Base-by-base conservation (phyloP, 164 flowering plant species). In the Litsea cubeba region DNA sequence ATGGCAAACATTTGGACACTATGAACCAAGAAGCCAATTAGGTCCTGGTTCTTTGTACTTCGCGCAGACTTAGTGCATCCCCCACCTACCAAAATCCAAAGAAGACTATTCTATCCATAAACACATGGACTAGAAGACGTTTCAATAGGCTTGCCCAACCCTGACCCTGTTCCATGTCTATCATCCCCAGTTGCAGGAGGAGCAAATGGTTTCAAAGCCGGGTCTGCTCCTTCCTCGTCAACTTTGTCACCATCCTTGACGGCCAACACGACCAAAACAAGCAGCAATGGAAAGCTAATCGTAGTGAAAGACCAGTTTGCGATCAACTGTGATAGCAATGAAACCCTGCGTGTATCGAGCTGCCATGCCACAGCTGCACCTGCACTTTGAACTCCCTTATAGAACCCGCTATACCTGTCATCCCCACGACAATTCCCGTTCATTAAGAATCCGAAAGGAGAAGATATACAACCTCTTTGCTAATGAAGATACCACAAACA, bases 351-450 rank as follows among this genome's bases (percentile, higher is more conserved):
- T 49, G 82, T 57, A 68, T 91, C 97, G 8, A 90, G 75, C 83
- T 93, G 98, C 97, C 97, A 93, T 14, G 98, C 94, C 54, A 90
- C 97, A 12, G 97, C 98, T 2, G 84, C 97, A 46, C 98, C 97
- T 40, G 97, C 97, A 75, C 97, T 94, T 80, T 94, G 98, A 73
- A 93, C 85, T 72, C 98, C 98, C 79, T 91, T 95, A 71, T 92
- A 95, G 80, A 93, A 93, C 35, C 98, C 98, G 65, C 72, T 78
- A 77, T 92, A 94, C 83, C 98, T 92, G 82, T 71, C 85, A 72
- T 71, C 10, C 5, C 67, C 20, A 22, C 14, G 3, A 63, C 66
- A 63, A 22, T 40, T 40, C 66, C 66, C 10, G 24, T 3, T 28
- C n/a, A 66, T 20, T 15, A 66, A 15, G 28, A 11, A 28, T n/a